A percentile compares a stretch with the other conserved stretches of the same genome.
phyloP scores from a whole-genome alignment of 257 asterid species.

The Capsicum rhomboideum region DNA sequence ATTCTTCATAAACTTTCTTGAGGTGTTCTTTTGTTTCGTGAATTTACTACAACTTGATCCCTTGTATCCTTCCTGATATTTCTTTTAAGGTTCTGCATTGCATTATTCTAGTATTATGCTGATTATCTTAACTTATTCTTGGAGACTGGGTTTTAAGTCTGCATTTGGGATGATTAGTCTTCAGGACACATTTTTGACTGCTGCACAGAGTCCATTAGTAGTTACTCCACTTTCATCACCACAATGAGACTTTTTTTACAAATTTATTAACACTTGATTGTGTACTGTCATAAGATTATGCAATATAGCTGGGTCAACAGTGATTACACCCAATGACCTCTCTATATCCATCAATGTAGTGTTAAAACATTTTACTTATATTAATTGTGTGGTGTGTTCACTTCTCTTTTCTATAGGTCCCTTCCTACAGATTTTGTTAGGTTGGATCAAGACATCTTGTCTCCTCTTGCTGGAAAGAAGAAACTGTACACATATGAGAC shows the following conservation, averaged over 20 bases:
- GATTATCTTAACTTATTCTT: too few species aligned
- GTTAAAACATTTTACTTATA: not conserved
- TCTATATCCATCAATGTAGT: not conserved
- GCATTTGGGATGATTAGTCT: not conserved
- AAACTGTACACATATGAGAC: constrained; percentile 63
- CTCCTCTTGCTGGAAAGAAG: constrained; percentile 90
- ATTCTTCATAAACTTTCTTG: not conserved
- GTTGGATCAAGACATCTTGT: constrained; percentile 82
- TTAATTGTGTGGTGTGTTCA: too few species aligned
- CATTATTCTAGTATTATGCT: too few species aligned
- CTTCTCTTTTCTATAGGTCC: constrained; percentile 39
- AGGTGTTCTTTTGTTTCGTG: not conserved
- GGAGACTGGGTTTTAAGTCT: too few species aligned
- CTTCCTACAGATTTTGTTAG: constrained; percentile 65
- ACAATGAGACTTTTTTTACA: not conserved
- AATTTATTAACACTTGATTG: not conserved
- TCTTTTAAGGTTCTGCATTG: too few species aligned
- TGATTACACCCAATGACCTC: not conserved
- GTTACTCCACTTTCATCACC: not conserved
- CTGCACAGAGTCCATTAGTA: not conserved
- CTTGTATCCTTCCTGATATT: not conserved
- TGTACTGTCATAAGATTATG: not conserved
- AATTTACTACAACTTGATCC: not conserved
- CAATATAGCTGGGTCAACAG: not conserved
- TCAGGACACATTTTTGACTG: not conserved